Conservation (phyloP, 495 filamentous ascomycete species). For the Penicillium coprophilum region DNA sequence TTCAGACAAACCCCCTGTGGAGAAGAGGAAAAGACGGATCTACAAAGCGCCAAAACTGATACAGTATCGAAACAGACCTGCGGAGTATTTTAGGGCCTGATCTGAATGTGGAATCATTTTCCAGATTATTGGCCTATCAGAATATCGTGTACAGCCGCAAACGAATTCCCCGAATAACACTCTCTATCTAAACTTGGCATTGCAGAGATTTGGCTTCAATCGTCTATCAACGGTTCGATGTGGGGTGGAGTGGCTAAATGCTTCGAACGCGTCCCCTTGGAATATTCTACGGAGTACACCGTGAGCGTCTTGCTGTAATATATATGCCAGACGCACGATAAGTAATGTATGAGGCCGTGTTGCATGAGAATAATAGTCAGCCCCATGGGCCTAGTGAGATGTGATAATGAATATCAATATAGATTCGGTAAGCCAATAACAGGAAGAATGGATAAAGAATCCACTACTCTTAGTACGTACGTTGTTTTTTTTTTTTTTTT, state of each 20-base stretch:
- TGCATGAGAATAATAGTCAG: neutral
- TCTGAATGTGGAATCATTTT: neutral
- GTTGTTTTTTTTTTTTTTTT: too few species aligned
- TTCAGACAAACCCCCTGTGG: neutral
- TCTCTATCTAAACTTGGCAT: too few species aligned
- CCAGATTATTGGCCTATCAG: neutral
- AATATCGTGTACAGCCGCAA: neutral
- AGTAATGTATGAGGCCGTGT: neutral
- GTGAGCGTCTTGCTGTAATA: neutral
- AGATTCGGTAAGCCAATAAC: neutral
- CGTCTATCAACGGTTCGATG: neutral
- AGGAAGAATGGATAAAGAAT: neutral
- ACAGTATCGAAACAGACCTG: slow-evolving; percentile 9
- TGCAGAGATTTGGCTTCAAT: too few species aligned
- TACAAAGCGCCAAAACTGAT: slow-evolving; percentile 2
- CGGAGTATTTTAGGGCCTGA: neutral
- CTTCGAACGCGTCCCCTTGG: too few species aligned
- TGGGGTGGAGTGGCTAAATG: too few species aligned
- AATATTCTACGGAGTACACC: too few species aligned
- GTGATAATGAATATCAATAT: neutral
- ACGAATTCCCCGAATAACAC: neutral
- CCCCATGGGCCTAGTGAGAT: neutral
- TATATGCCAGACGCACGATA: neutral
- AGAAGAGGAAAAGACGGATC: slow-evolving; percentile 1
- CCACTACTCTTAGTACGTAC: too few species aligned